Conservation (phyloP, 2,329 filamentous ascomycete genomes). For the Ophiostoma sp. region DNA sequence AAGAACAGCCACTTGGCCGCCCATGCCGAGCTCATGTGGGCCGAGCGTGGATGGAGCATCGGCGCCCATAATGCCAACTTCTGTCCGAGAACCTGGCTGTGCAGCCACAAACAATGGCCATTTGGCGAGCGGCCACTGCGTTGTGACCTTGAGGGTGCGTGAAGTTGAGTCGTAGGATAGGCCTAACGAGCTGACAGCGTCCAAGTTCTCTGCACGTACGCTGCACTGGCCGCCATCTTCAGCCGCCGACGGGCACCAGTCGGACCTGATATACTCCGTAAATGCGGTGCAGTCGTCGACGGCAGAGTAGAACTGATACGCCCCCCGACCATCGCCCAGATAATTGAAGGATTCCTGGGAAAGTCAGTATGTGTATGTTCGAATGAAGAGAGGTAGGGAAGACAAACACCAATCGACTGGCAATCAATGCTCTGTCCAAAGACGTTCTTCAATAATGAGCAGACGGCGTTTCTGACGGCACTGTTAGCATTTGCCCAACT, state of each 20-base stretch:
- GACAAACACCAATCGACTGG: slow-evolving; percentile 45
- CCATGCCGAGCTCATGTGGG: slow-evolving; percentile 72
- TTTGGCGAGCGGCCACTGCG: slow-evolving; percentile 57
- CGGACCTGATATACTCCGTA: slow-evolving; percentile 51
- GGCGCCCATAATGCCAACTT: slow-evolving; percentile 75
- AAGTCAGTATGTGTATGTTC: no score
- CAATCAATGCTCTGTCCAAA: slow-evolving; percentile 61
- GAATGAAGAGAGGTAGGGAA: no score
- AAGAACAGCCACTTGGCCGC: slow-evolving; percentile 75
- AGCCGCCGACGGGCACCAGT: slow-evolving; percentile 48
- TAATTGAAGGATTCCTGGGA: slow-evolving; percentile 61
- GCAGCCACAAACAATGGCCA: slow-evolving; percentile 46
- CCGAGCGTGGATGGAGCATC: slow-evolving; percentile 62
- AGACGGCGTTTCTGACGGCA: slow-evolving; percentile 51
- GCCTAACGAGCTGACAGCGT: slow-evolving; percentile 66
- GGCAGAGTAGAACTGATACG: slow-evolving; percentile 70
- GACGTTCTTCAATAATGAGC: slow-evolving; percentile 55
- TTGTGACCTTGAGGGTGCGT: slow-evolving; percentile 64
- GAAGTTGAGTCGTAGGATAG: slow-evolving; percentile 73
- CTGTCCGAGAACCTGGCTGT: slow-evolving; percentile 58
- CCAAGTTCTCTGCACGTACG: slow-evolving; percentile 45
- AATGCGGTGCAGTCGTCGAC: slow-evolving; percentile 60
- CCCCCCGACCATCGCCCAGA: slow-evolving; percentile 56
- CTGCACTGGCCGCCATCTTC: slow-evolving; percentile 50
- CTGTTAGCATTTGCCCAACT: background rate